A percentile compares a stretch with the other conserved stretches of the same genome.
phyloP scores from a whole-genome alignment of 164 flowering plant genomes.

The Dillenia suffruticosa region DNA sequence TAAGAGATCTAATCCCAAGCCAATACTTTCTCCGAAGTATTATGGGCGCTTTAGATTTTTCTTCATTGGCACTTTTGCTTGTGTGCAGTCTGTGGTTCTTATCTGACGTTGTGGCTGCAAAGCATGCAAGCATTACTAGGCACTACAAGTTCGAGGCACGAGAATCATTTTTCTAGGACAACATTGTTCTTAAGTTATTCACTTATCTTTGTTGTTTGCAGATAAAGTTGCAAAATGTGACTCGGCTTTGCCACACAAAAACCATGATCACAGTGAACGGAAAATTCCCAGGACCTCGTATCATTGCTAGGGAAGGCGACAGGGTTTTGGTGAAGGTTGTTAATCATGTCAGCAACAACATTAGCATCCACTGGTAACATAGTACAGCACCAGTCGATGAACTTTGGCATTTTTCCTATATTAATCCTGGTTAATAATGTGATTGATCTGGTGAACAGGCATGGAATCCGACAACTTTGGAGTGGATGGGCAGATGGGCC shows the following conservation, averaged over 20 bases:
- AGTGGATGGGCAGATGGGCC: conserved; percentile 21
- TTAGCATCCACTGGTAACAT: conserved; percentile 16
- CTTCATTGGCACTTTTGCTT: conserved; percentile 9
- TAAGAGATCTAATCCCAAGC: too few relatives aligned
- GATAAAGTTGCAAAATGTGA: conserved; percentile 22
- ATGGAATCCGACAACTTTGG: conserved; percentile 13
- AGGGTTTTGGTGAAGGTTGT: conserved; percentile 8
- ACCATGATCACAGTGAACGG: conserved; percentile 20
- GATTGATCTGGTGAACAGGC: conserved; percentile 2
- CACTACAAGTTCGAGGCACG: conserved; percentile 40
- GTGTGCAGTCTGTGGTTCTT: conserved; percentile 11
- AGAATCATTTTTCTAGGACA: neutral
- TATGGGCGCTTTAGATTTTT: conserved; percentile 16
- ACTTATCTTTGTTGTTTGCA: neutral
- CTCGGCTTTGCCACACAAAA: conserved; percentile 18
- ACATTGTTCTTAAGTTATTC: too few relatives aligned
- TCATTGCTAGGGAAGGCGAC: conserved; percentile 28
- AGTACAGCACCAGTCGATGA: too few relatives aligned
- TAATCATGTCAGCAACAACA: conserved; percentile 11
- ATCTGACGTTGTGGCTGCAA: conserved; percentile 13
- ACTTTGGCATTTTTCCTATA: neutral
- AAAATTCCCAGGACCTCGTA: conserved; percentile 26
- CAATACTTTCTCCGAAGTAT: too few relatives aligned
- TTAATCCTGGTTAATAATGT: neutral
- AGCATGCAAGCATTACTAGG: conserved; percentile 28